phyloP scores from a whole-genome alignment of 768 basidiomycete genomes.

The Podaxis mareebaensis region DNA sequence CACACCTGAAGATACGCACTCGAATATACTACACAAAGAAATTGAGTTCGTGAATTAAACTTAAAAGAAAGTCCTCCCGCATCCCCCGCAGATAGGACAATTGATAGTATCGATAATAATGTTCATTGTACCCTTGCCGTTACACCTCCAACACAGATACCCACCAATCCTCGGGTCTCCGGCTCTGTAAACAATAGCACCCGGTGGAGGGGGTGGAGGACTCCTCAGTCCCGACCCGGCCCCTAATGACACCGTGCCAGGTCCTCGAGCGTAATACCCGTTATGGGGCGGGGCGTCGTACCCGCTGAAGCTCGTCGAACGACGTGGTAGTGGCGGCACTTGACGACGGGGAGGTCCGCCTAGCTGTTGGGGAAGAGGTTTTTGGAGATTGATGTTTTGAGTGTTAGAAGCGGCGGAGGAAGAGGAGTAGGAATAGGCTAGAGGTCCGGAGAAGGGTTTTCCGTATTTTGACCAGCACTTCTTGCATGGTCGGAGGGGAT shows the following conservation, averaged over 20 bases:
- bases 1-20: neutral
- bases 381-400: conserved; percentile 12
- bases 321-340: conserved; percentile 20
- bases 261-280: conserved; percentile 14
- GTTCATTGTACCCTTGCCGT: conserved; percentile 53
- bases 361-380: conserved; percentile 7
- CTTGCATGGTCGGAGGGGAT: conserved; percentile 67
- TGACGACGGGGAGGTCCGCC: neutral
- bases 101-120: conserved; percentile 53
- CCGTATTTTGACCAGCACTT: conserved; percentile 76
- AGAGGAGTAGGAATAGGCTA: conserved; percentile 47
- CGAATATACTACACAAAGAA: neutral
- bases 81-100: conserved; percentile 63
- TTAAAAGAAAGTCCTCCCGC: conserved; percentile 54
- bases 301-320: conserved; percentile 14
- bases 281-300: conserved; percentile 15
- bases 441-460: conserved; percentile 58
- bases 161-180: conserved; percentile 78
- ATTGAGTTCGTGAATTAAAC: neutral
- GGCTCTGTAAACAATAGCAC: conserved; percentile 50
- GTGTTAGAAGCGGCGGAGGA: conserved; percentile 19
- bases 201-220: conserved; percentile 31
- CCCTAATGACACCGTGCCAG: neutral
- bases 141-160: conserved; percentile 61
- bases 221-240: neutral